phyloP scores from a whole-genome alignment of 192 early-diverging fungal species.

The Backusella tarrabulga region DNA sequence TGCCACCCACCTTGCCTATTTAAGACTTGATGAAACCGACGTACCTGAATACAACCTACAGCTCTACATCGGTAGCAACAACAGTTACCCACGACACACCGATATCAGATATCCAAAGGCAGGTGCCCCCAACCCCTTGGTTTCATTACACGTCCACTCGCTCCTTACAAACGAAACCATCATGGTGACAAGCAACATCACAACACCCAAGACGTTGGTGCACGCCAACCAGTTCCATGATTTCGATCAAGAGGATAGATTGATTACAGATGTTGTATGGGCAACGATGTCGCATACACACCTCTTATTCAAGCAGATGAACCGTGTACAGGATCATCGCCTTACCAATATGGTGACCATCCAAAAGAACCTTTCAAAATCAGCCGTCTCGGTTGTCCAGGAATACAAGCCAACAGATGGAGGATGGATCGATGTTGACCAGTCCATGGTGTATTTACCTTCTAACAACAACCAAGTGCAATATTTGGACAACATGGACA shows the following conservation, averaged over 20 bases:
- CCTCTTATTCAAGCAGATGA: constrained; percentile 79
- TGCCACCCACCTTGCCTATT: constrained; percentile 70
- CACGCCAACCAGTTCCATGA: constrained; percentile 23
- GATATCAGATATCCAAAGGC: constrained; percentile 90
- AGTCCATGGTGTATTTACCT: constrained; percentile 29
- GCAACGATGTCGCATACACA: constrained; percentile 56
- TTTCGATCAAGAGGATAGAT: constrained; percentile 64
- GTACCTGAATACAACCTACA: constrained; percentile 81
- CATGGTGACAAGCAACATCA: constrained; percentile 25
- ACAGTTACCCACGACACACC: constrained; percentile 67
- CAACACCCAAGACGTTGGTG: constrained; percentile 10
- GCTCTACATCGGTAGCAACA: constrained; percentile 57
- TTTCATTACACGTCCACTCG: constrained; percentile 71
- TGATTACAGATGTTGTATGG: constrained; percentile 86
- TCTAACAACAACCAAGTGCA: constrained; percentile 22
- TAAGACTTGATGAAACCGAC: constrained; percentile 84
- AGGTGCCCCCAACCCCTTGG: constrained; percentile 84
- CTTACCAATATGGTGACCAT: constrained; percentile 63
- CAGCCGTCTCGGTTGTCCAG: constrained; percentile 41
- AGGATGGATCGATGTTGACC: constrained; percentile 70
- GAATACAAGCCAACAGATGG: constrained; percentile 70
- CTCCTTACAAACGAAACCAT: constrained; percentile 14
- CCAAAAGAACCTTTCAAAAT: not conserved
- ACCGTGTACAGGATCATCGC: constrained; percentile 87
- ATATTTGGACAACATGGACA: constrained; percentile 66